Percentiles rank a stretch among this genome's conserved stretches.
These are phyloP conservation scores for Euphrasia arctica DNA, from an alignment of 305 asterid species.

Conservation along the genomic window DNA sequence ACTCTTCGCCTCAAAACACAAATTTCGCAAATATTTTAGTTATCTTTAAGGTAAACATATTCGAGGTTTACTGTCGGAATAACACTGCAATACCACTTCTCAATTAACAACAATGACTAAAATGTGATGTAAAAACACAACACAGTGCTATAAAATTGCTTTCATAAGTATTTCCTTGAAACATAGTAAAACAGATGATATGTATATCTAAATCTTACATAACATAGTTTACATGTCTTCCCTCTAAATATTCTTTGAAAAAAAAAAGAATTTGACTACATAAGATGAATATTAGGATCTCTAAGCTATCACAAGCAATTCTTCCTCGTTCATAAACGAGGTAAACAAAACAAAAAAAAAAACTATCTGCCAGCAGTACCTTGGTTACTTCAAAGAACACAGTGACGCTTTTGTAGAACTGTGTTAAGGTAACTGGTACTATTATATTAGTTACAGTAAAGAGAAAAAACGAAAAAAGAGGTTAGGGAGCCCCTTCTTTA, in stretches of 20 bases:
- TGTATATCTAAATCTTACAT: constrained; percentile 18
- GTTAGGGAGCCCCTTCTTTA: constrained; percentile 34
- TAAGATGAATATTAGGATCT: constrained; percentile 23
- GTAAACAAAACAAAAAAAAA: constrained; percentile 20
- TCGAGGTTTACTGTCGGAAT: too few relatives aligned
- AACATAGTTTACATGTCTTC: constrained; percentile 13
- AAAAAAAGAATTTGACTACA: constrained; percentile 25
- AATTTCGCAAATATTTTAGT: too few relatives aligned
- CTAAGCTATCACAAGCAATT: constrained; percentile 27
- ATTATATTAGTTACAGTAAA: constrained; percentile 33
- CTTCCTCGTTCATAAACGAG: constrained; percentile 21
- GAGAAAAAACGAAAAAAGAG: constrained; percentile 13
- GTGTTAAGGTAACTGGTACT: constrained; percentile 27
- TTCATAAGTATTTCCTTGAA: constrained; percentile 13
- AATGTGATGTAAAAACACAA: neutral
- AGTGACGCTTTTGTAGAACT: constrained; percentile 18
- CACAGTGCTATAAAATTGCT: neutral
- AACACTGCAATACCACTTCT: too few relatives aligned
- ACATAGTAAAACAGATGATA: constrained; percentile 12
- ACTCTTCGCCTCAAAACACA: too few relatives aligned
- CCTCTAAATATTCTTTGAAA: constrained; percentile 13
- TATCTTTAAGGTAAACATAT: too few relatives aligned
- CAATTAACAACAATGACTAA: neutral
- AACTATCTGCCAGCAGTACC: constrained; percentile 31
- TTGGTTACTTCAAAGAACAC: constrained; percentile 29